These are phyloP conservation scores for Astrothelium subdiscretum DNA, from an alignment of 495 filamentous ascomycete genomes.

Conservation along the genomic window DNA sequence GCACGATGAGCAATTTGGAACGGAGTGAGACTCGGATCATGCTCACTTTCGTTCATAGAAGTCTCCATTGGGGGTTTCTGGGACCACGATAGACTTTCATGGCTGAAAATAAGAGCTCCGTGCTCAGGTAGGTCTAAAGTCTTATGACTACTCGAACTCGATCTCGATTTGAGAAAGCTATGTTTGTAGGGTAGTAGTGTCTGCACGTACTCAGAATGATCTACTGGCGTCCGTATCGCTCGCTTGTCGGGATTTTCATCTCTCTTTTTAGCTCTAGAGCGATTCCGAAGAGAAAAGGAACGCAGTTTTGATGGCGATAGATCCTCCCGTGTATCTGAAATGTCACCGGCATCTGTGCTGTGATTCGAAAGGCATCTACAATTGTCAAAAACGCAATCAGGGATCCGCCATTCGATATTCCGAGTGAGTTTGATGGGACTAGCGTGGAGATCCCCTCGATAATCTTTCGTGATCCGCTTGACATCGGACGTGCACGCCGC, in stretches of 20 bases:
- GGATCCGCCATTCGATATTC: neutral
- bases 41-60: neutral
- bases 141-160: neutral
- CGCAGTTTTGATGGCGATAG: neutral
- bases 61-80: neutral
- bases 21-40: neutral
- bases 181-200: neutral
- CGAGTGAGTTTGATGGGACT: neutral
- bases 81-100: neutral
- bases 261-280: too few species aligned
- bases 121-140: neutral
- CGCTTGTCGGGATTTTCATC: too few species aligned
- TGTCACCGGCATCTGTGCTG: neutral
- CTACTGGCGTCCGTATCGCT: too few species aligned
- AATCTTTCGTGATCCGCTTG: conserved; percentile 14
- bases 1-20: neutral
- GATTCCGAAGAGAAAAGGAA: neutral
- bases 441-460: neutral
- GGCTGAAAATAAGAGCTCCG: neutral
- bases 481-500: conserved; percentile 18
- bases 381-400: neutral
- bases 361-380: neutral
- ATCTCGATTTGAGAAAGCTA: neutral
- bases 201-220: neutral
- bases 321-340: neutral